Conservation (phyloP, 2,329 filamentous ascomycete genomes). For the Ceratocystiopsis brevicomis region DNA sequence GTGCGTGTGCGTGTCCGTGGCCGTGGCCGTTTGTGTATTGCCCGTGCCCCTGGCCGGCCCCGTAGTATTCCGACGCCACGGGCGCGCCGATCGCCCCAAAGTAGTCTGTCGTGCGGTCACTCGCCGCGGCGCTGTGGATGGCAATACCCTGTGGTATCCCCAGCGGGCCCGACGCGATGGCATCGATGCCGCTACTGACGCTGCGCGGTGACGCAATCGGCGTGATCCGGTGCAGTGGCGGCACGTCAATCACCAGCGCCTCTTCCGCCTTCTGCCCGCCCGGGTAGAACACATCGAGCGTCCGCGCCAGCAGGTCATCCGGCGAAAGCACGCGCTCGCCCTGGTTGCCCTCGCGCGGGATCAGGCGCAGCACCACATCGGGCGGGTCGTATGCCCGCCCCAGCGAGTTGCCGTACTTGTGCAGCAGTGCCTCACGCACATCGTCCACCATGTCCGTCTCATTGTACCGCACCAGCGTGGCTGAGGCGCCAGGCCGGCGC, state of each 20-base stretch:
- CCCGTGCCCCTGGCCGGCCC: neutral
- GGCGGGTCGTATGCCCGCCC: slow-evolving; percentile 79
- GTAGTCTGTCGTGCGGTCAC: slow-evolving; percentile 35
- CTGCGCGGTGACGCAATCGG: slow-evolving; percentile 61
- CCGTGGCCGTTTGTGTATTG: neutral
- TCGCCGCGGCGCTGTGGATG: slow-evolving; percentile 26
- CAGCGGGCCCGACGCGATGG: neutral
- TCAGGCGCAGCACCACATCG: slow-evolving; percentile 64
- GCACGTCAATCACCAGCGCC: slow-evolving; percentile 78
- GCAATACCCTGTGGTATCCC: neutral
- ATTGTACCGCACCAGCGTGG: slow-evolving; percentile 67
- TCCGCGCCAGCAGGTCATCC: slow-evolving; percentile 64
- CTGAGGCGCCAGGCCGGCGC: slow-evolving; percentile 64
- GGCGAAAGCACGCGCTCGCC: slow-evolving; percentile 57
- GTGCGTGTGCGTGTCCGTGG: slow-evolving; percentile 1
- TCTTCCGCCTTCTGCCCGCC: slow-evolving; percentile 78
- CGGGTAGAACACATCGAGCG: slow-evolving; percentile 67
- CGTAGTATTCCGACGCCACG: slow-evolving; percentile 1
- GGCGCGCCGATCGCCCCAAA: slow-evolving; percentile 42
- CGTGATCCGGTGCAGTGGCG: slow-evolving; percentile 40
- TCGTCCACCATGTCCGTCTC: slow-evolving; percentile 90
- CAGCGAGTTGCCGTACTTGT: slow-evolving; percentile 85
- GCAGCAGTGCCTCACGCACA: slow-evolving; percentile 75
- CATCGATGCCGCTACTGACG: neutral
- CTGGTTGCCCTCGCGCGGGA: slow-evolving; percentile 42